Evolutionary conservation across 345 rosid species (phyloP).

Genomic region (Populus davidiana): DNA sequence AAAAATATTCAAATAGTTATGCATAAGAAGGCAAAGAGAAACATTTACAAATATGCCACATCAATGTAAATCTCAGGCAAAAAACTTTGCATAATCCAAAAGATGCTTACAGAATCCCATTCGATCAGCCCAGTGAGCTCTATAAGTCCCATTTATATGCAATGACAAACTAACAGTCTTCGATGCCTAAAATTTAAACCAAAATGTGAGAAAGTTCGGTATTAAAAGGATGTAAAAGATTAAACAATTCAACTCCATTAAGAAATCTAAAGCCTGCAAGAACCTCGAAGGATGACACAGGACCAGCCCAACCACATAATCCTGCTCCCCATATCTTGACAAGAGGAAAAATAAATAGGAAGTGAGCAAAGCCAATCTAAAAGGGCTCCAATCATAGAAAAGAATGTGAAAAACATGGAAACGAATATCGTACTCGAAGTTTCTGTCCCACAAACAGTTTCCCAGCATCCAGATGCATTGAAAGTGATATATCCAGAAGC

Average conservation of each 20-base stretch:
- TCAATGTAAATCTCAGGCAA: conserved; percentile 7
- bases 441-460: conserved; percentile 87
- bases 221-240: conserved; percentile 18
- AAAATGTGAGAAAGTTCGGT: conserved; percentile 10
- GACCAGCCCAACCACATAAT: conserved; percentile 76
- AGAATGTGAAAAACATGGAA: conserved; percentile 16
- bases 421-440: conserved; percentile 56
- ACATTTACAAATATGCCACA: conserved; percentile 14
- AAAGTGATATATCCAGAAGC: conserved; percentile 57
- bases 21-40: conserved; percentile 12
- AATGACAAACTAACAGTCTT: conserved; percentile 50
- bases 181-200: conserved; percentile 57
- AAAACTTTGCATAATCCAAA: conserved; percentile 14
- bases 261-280: conserved; percentile 22
- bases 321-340: conserved; percentile 83
- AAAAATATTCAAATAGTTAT: conserved; percentile 23
- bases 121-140: conserved; percentile 93
- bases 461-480: conserved; percentile 61
- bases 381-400: conserved; percentile 1
- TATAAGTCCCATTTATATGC: conserved; percentile 86
- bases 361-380: conserved; percentile 20
- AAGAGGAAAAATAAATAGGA: conserved; percentile 26
- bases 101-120: conserved; percentile 80
- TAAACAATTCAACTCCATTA: conserved; percentile 13
- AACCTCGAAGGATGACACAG: conserved; percentile 92